phyloP scores from a whole-genome alignment of 345 rosid species.

The Kandelia obovata region DNA sequence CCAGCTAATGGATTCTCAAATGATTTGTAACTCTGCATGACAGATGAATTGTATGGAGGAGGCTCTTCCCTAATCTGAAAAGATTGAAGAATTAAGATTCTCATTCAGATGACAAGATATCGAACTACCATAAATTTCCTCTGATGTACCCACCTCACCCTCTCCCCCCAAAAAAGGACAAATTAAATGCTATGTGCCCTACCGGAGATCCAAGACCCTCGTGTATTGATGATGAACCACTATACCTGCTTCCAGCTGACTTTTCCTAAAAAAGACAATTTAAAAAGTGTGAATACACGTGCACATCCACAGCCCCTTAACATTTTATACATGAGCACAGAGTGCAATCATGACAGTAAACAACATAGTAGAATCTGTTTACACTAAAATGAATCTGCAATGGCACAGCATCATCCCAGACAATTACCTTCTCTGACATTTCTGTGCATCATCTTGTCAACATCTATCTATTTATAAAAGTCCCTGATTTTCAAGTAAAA shows the following conservation, averaged over 20 bases:
- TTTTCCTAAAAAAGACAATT: constrained; percentile 48
- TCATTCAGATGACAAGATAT: background rate
- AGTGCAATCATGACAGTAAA: background rate
- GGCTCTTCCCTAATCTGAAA: constrained; percentile 90
- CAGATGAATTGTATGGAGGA: constrained; percentile 73
- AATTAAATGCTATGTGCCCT: constrained; percentile 24
- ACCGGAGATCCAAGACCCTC: constrained; percentile 77
- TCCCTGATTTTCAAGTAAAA: too few relatives aligned
- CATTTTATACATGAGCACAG: background rate
- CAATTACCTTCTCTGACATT: too few relatives aligned
- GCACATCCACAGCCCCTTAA: background rate
- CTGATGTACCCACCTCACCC: too few relatives aligned
- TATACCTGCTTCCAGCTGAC: constrained; percentile 50
- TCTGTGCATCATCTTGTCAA: too few relatives aligned
- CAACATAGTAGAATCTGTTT: too few relatives aligned
- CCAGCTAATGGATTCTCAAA: constrained; percentile 77
- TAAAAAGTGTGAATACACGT: background rate
- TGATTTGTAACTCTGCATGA: constrained; percentile 49
- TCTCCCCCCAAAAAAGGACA: background rate
- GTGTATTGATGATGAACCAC: constrained; percentile 46
- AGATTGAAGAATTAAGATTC: constrained; percentile 9
- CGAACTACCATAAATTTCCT: background rate
- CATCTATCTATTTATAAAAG: too few relatives aligned
- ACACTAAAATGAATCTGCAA: too few relatives aligned
- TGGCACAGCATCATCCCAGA: too few relatives aligned